Conservation (phyloP, 148 eudicot genomes). For the Dianthus caryophyllus region DNA sequence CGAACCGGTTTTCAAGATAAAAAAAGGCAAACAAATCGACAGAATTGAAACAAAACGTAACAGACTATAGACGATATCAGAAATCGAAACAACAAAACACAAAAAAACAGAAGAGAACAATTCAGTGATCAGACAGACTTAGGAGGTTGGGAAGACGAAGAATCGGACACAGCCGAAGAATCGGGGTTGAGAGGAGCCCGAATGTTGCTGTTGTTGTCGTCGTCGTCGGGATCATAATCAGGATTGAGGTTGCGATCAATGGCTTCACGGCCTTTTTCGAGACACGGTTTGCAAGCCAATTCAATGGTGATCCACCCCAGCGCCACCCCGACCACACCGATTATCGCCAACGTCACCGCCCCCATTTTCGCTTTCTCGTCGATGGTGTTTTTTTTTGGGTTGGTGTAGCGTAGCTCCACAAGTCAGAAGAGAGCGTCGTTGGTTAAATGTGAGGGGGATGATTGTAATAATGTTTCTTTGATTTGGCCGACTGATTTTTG, state of each 20-base stretch:
- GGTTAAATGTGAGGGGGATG: too few species aligned
- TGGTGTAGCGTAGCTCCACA: too few species aligned
- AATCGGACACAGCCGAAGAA: not conserved
- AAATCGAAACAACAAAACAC: too few species aligned
- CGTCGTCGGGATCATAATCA: constrained; percentile 83
- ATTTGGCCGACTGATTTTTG: too few species aligned
- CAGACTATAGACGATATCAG: too few species aligned
- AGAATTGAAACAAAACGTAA: too few species aligned
- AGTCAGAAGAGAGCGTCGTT: too few species aligned
- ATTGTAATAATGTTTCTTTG: too few species aligned
- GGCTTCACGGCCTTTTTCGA: constrained; percentile 78
- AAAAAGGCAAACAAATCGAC: too few species aligned
- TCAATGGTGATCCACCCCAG: constrained; percentile 77
- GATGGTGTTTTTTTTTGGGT: too few species aligned
- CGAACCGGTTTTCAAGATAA: too few species aligned
- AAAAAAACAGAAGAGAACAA: not conserved
- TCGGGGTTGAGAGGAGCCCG: constrained; percentile 56
- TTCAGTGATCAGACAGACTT: not conserved
- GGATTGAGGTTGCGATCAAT: constrained; percentile 83
- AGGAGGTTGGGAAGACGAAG: not conserved
- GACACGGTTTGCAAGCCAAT: constrained; percentile 86
- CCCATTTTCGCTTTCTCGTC: constrained; percentile 49
- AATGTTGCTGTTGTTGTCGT: constrained; percentile 20
- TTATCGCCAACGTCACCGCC: constrained; percentile 60
- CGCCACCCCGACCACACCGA: constrained; percentile 60